phyloP scores from a whole-genome alignment of 306 rosid species.

The Vicia villosa region DNA sequence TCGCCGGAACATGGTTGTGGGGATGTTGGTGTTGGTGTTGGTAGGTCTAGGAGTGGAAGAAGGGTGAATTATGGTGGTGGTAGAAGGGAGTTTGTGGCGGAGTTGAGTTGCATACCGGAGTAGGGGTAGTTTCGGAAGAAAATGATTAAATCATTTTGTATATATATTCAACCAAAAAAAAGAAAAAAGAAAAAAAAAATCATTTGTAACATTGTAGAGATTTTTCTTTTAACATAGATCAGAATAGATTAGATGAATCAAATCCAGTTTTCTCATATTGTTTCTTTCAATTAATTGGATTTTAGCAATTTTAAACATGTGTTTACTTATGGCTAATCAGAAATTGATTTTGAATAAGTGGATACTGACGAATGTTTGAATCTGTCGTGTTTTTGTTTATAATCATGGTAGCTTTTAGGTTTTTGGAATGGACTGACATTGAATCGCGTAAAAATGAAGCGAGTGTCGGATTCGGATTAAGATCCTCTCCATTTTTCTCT shows the following conservation, averaged over 20 bases:
- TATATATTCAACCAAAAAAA: neutral
- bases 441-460: no score
- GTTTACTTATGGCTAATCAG: no score
- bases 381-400: no score
- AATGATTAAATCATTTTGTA: constrained; percentile 10
- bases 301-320: neutral
- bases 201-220: neutral
- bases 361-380: no score
- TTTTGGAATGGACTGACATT: no score
- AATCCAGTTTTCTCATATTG: neutral
- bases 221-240: neutral
- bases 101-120: constrained; percentile 69
- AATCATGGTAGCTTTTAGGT: no score
- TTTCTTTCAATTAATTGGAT: neutral
- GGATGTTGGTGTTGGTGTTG: neutral
- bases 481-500: no score
- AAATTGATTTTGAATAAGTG: no score
- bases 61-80: constrained; percentile 24
- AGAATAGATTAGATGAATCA: neutral
- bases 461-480: no score
- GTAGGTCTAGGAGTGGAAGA: constrained; percentile 34
- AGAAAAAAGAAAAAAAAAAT: no score
- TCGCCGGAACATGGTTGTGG: neutral
- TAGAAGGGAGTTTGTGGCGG: constrained; percentile 37
- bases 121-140: constrained; percentile 49